Evolutionary conservation across 768 basidiomycete genomes (phyloP), one percentile per base, ranked within the genome.

Genomic region (Panaeolus cyanescens): DNA sequence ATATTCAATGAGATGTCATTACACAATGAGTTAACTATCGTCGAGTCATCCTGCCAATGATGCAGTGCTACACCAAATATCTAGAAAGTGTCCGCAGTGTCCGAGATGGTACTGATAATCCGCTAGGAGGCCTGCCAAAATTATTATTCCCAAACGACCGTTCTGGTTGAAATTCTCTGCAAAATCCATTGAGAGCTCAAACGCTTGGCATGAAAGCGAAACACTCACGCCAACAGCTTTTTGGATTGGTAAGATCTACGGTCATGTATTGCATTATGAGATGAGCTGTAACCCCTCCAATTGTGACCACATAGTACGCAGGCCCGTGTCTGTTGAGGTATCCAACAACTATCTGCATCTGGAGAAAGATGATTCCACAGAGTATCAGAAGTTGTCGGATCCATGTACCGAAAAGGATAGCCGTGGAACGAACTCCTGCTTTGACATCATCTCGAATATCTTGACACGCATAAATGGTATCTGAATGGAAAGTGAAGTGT

Each of bases 381-480:
- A 68, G 60, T 10, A 83, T 70, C 34, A 91, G 80, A 61, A 90
- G 76, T 0, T 84, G 80, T 2, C 83, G 79, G 32, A 90, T 85
- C 72, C 81, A 80, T 2, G 77, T 72, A 13, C 87, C 89, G 68
- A 90, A 91, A 13, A 90, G 79, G 42, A 92, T 82, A 0, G 92
- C 91, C 25, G 89, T 92, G 6, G 90, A 92, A 62, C 86, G 85
- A 37, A 92, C 85, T n/a, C 88, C 89, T 59, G 84, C 86, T 55
- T 84, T 81, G 37, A 87, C 72, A 71, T 93, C 91, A 74, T 92
- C 92, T 59, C 80, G 73, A 59, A 88, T 87, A 72, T 93, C 92
- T 77, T 92, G 85, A 70, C 89, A 91, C 17, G 89, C 91, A 69
- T 93, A 93, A 62, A 90, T 86, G 7, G 88, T 88, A 71, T 91